These are phyloP conservation scores for Backusella psychrophila DNA, from an alignment of 192 early-diverging fungal species.

Conservation along the genomic window DNA sequence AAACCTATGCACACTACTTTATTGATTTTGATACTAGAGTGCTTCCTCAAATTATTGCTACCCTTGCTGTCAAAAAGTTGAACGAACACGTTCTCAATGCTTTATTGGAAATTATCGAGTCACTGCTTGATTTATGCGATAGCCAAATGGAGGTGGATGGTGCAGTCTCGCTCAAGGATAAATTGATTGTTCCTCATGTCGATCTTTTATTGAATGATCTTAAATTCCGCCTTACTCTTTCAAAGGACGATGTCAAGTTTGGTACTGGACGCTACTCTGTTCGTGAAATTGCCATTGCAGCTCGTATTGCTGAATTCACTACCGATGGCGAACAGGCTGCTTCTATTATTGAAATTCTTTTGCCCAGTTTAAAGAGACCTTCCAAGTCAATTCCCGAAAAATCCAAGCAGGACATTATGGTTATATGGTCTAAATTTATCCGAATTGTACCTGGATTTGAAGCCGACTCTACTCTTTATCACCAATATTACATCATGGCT, in stretches of 20 bases:
- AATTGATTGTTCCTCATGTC: constrained; percentile 54
- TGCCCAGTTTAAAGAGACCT: constrained; percentile 79
- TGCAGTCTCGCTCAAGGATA: constrained; percentile 36
- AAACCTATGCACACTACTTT: constrained; percentile 66
- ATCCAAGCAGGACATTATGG: constrained; percentile 82
- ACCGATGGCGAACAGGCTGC: constrained; percentile 62
- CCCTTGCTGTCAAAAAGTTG: constrained; percentile 81
- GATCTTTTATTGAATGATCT: constrained; percentile 59
- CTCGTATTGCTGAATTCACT: constrained; percentile 74
- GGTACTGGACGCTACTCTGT: constrained; percentile 53
- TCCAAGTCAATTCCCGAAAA: constrained; percentile 69
- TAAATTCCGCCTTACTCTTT: constrained; percentile 45
- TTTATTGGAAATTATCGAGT: constrained; percentile 75
- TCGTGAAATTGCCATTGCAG: constrained; percentile 79
- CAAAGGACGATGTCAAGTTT: constrained; percentile 44
- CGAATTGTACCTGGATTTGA: constrained; percentile 63
- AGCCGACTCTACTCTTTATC: constrained; percentile 38
- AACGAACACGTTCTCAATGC: constrained; percentile 65
- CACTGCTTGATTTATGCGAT: constrained; percentile 59
- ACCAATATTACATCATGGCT: constrained; percentile 62
- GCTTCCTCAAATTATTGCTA: constrained; percentile 65
- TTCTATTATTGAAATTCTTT: constrained; percentile 72
- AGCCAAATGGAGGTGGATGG: constrained; percentile 43
- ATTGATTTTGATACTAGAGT: constrained; percentile 59
- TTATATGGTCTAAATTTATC: constrained; percentile 77